A percentile compares a stretch with the other conserved stretches of the same genome.
Conservation (phyloP, 305 asterid genomes). For the Rubia balearica region DNA sequence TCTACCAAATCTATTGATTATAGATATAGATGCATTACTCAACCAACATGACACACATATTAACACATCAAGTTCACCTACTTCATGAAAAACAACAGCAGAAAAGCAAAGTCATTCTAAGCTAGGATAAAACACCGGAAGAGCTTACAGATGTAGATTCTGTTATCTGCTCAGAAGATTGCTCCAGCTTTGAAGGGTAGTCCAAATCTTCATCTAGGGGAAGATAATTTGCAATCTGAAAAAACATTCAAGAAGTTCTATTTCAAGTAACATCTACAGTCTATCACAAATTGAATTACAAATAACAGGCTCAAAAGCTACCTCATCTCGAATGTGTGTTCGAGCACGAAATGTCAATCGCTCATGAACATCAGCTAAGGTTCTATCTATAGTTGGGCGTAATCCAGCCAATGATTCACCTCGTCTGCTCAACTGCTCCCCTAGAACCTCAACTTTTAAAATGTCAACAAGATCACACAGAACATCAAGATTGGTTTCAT, state of each 20-base stretch:
- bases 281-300: constrained; percentile 3
- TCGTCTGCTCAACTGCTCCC: constrained; percentile 80
- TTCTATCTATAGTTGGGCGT: constrained; percentile 86
- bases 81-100: background rate
- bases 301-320: constrained; percentile 20
- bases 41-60: background rate
- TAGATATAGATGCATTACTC: background rate
- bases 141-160: constrained; percentile 70
- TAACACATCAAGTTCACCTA: background rate
- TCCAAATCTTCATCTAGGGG: constrained; percentile 82
- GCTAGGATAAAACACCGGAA: constrained; percentile 8
- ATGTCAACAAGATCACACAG: constrained; percentile 96
- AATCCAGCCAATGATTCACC: constrained; percentile 86
- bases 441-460: constrained; percentile 90
- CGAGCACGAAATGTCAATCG: constrained; percentile 96
- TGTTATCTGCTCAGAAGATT: constrained; percentile 41
- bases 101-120: background rate
- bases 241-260: constrained; percentile 7
- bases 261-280: background rate
- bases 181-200: constrained; percentile 90
- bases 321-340: constrained; percentile 95
- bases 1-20: background rate
- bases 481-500: constrained; percentile 91
- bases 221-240: constrained; percentile 89
- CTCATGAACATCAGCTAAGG: constrained; percentile 95